phyloP scores from a whole-genome alignment of 2,329 filamentous ascomycete genomes.

The Scopulariopsis brevicaulis region DNA sequence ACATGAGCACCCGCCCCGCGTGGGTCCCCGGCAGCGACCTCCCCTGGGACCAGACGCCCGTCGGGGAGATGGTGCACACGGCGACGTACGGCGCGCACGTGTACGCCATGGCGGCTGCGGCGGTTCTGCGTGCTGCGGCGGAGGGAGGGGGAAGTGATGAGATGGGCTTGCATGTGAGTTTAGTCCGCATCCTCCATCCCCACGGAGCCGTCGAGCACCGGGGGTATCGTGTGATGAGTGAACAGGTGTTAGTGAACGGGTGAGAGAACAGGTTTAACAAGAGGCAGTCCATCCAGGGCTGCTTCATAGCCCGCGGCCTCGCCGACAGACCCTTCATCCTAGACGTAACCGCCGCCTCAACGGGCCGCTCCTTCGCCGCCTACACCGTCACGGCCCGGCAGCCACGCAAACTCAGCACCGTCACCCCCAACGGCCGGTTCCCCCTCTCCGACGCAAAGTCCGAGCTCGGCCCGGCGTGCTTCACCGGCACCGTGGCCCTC shows the following conservation, averaged over 20 bases:
- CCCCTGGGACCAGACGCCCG: background rate
- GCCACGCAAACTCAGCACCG: constrained; percentile 13
- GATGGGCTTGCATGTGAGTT: constrained; percentile 26
- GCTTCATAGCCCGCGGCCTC: constrained; percentile 36
- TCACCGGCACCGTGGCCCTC: constrained; percentile 41
- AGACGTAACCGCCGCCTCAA: constrained; percentile 29
- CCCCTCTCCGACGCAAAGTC: constrained; percentile 24
- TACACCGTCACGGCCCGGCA: constrained; percentile 37
- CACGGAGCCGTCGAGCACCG: background rate
- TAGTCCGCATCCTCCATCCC: background rate
- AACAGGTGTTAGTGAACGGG: too few species aligned
- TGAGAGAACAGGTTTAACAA: background rate
- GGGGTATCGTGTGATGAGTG: too few species aligned
- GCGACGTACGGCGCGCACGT: constrained; percentile 6
- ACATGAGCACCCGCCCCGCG: constrained; percentile 1
- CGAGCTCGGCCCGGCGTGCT: constrained; percentile 30
- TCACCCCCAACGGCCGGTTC: constrained; percentile 18
- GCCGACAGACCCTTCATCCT: constrained; percentile 41
- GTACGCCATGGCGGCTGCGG: constrained; percentile 5
- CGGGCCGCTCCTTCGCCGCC: constrained; percentile 36
- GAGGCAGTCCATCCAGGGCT: constrained; percentile 40
- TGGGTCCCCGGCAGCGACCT: constrained; percentile 5
- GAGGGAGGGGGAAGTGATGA: background rate
- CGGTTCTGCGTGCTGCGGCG: background rate
- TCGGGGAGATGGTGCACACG: background rate